A percentile compares a stretch with the other conserved stretches of the same genome.
Evolutionary conservation across 2,329 filamentous ascomycete species (phyloP).

Genomic region (Fusarium napiforme): DNA sequence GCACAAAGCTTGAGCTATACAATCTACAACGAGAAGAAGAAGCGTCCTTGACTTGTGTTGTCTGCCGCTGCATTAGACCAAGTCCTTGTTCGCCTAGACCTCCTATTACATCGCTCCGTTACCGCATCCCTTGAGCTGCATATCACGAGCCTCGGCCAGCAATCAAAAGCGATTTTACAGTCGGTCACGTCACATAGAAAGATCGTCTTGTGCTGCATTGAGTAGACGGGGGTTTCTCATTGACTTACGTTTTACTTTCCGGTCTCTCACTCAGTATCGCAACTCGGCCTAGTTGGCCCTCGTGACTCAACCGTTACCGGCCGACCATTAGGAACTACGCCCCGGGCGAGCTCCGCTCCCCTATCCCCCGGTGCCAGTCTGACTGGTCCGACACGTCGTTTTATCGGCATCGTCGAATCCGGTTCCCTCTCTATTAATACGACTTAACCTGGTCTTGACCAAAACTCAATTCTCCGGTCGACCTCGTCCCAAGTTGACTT

Average conservation of each 20-base stretch:
- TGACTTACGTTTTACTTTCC: slow-evolving; percentile 19
- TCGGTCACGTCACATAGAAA: slow-evolving; percentile 22
- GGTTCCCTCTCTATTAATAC: slow-evolving; percentile 16
- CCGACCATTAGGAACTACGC: slow-evolving; percentile 39
- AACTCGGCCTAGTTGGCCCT: slow-evolving; percentile 31
- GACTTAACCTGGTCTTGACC: slow-evolving; percentile 20
- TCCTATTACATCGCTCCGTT: slow-evolving; percentile 20
- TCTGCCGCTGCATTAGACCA: slow-evolving; percentile 34
- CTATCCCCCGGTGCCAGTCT: slow-evolving; percentile 43
- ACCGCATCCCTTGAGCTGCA: slow-evolving; percentile 16
- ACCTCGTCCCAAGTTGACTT: slow-evolving; percentile 46
- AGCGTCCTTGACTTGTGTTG: slow-evolving; percentile 43
- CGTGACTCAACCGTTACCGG: slow-evolving; percentile 41
- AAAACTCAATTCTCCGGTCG: slow-evolving; percentile 34
- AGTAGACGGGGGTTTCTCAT: slow-evolving; percentile 43
- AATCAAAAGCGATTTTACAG: slow-evolving; percentile 20
- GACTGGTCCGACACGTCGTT: slow-evolving; percentile 46
- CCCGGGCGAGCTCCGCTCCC: slow-evolving; percentile 48
- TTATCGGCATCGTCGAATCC: slow-evolving; percentile 46
- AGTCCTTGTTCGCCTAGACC: slow-evolving; percentile 34
- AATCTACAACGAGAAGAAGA: slow-evolving; percentile 49
- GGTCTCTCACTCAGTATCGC: slow-evolving; percentile 18
- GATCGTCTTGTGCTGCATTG: slow-evolving; percentile 34
- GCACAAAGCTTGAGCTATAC: slow-evolving; percentile 35
- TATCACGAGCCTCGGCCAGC: slow-evolving; percentile 19